Conservation (phyloP, 2,329 filamentous ascomycete genomes). For the Diaporthe sp. region DNA sequence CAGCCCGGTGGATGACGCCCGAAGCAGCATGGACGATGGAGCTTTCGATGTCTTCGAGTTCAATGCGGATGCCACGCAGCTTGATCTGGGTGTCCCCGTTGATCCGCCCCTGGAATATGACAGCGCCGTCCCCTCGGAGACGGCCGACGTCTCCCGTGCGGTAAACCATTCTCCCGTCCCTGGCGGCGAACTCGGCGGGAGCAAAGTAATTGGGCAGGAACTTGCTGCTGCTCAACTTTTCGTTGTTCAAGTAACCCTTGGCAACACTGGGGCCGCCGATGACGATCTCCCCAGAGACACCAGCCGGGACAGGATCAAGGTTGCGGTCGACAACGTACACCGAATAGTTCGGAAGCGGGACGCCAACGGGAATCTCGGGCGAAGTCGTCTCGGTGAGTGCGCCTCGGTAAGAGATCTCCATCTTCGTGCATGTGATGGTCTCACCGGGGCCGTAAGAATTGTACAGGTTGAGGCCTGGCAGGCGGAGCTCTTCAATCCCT, state of each 20-base stretch:
- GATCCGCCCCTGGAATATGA: conserved; percentile 55
- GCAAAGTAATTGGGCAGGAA: conserved; percentile 38
- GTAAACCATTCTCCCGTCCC: conserved; percentile 50
- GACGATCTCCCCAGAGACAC: conserved; percentile 57
- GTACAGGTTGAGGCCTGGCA: conserved; percentile 30
- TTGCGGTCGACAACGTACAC: conserved; percentile 58
- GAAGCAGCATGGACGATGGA: conserved; percentile 7
- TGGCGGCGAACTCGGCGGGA: conserved; percentile 28
- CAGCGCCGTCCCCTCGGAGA: conserved; percentile 50
- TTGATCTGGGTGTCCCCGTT: conserved; percentile 61
- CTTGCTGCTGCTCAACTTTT: conserved; percentile 41
- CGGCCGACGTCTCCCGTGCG: conserved; percentile 58
- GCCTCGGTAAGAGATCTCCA: conserved; percentile 12
- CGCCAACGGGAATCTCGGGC: conserved; percentile 1
- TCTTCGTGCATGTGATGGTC: conserved; percentile 25
- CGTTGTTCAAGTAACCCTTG: conserved; percentile 54
- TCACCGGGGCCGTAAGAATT: conserved; percentile 36
- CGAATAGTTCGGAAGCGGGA: conserved; percentile 49
- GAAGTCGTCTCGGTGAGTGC: neutral
- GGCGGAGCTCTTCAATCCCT: neutral
- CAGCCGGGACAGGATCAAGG: conserved; percentile 49
- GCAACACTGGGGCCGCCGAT: conserved; percentile 57
- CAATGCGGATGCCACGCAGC: conserved; percentile 50
- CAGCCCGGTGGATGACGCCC: conserved; percentile 4
- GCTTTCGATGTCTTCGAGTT: conserved; percentile 52